phyloP scores from a whole-genome alignment of 345 rosid genomes.

The Pistacia atlantica region DNA sequence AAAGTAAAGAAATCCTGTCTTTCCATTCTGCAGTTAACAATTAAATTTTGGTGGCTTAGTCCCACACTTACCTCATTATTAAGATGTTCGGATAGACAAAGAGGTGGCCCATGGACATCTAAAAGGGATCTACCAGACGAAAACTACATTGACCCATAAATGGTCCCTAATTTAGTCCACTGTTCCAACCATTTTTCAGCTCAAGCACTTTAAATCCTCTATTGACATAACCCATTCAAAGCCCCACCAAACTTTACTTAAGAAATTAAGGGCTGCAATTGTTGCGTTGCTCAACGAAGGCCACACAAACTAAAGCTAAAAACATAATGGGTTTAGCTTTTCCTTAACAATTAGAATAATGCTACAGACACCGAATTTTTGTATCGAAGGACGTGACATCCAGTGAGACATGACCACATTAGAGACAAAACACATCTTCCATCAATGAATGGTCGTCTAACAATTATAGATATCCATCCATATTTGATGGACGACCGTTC shows the following conservation, averaged over 20 bases:
- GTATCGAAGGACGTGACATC: too few relatives aligned
- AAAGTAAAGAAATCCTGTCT: neutral
- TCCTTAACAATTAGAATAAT: neutral
- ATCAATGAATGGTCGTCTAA: too few relatives aligned
- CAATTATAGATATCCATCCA: too few relatives aligned
- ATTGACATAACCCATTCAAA: too few relatives aligned
- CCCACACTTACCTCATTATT: neutral
- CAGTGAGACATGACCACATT: too few relatives aligned
- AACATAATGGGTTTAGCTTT: conserved; percentile 1
- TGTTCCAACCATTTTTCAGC: neutral
- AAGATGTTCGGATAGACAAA: too few relatives aligned
- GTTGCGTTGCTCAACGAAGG: conserved; percentile 3
- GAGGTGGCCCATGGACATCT: neutral
- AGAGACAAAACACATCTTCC: too few relatives aligned
- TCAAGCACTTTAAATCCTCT: neutral
- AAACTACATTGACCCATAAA: neutral
- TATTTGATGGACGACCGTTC: too few relatives aligned
- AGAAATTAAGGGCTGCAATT: neutral
- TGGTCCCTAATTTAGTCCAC: neutral
- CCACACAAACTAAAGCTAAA: neutral
- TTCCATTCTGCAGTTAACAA: neutral
- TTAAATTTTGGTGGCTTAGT: neutral
- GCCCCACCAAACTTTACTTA: neutral
- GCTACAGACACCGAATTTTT: too few relatives aligned
- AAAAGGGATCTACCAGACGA: neutral